Evolutionary conservation across 352 stramenopile genomes (phyloP), one percentile per base, ranked within the genome.

Genomic region (Globisporangium takayamanum): DNA sequence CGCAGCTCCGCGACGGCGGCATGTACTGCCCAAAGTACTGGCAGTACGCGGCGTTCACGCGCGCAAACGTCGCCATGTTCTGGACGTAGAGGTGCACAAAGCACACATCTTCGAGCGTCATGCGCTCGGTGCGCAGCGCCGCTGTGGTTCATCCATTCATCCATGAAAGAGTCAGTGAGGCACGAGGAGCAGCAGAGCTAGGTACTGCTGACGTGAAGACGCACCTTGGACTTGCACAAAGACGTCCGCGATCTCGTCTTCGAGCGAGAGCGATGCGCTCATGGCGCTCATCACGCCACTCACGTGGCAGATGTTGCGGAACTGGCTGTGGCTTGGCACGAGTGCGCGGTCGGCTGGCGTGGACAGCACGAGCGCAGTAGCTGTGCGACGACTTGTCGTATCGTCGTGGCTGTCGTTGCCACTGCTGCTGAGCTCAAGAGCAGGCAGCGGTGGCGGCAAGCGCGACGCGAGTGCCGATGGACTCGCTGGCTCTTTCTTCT

Each of bases 21-120:
- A 88, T 63, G 51, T 69, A 66, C 54, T 80, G 82, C 14, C 84
- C 81, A 56, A 99, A 98, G 57, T 90, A 94, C 52, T 81, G 74
- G 68, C 83, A 91, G 64, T 99, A 99, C 60, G 94, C 83, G 15
- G 73, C 63, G 69, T 99, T 99, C 53, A 99, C 87, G 20, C 73
- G 78, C 4, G 64, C 71, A 70, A 99, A 99, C 44, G 93, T 70
- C 18, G 59, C 67, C 82, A 99, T 99, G 72, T 98, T 80, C 10
- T 80, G 81, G 2, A 99, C 76, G 64, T 98, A 99, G 20, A 99
- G 60, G 66, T 99, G 95, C 18, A 99, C 94, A 71, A 98, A 99
- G 52, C 96, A 85, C 12, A 98, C 86, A 66, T 99, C 95, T 39
- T 85, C 68, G 39, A 97, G 58, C 2, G 72, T 76, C 73, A 89